phyloP scores from a whole-genome alignment of 495 filamentous ascomycete species.

The Aspergillus sparsus region DNA sequence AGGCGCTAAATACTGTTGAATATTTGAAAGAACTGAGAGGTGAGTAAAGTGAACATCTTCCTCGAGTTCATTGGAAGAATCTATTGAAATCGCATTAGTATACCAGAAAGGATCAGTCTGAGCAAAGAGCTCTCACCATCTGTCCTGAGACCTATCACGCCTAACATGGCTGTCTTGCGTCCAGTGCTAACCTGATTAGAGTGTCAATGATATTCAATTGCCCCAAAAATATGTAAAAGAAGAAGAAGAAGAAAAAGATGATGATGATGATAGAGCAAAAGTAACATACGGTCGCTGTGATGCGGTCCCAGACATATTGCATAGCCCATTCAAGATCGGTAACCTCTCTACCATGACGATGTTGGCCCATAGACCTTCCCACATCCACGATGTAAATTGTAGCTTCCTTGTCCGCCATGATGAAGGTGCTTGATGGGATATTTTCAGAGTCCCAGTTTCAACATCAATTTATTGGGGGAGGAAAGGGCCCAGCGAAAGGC shows the following conservation, averaged over 20 bases:
- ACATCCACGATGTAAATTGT: conserved; percentile 91
- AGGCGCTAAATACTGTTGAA: conserved; percentile 58
- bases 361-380: conserved; percentile 77
- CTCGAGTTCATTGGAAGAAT: conserved; percentile 66
- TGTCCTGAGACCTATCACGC: conserved; percentile 81
- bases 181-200: conserved; percentile 67
- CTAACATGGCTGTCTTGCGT: conserved; percentile 77
- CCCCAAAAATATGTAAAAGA: no score
- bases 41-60: conserved; percentile 69
- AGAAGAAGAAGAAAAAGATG: no score
- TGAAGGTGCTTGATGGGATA: conserved; percentile 12
- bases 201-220: not conserved
- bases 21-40: conserved; percentile 70
- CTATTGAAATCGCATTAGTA: conserved; percentile 36
- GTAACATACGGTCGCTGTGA: conserved; percentile 69
- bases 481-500: conserved; percentile 20
- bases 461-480: conserved; percentile 12
- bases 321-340: conserved; percentile 88
- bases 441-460: not conserved
- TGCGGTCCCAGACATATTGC: conserved; percentile 96
- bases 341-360: conserved; percentile 68
- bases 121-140: conserved; percentile 50
- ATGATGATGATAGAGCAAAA: not conserved
- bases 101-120: not conserved
- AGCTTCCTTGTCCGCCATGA: conserved; percentile 92